Conservation (phyloP, 2,329 filamentous ascomycete genomes). For the Metarhizium anisopliae region DNA sequence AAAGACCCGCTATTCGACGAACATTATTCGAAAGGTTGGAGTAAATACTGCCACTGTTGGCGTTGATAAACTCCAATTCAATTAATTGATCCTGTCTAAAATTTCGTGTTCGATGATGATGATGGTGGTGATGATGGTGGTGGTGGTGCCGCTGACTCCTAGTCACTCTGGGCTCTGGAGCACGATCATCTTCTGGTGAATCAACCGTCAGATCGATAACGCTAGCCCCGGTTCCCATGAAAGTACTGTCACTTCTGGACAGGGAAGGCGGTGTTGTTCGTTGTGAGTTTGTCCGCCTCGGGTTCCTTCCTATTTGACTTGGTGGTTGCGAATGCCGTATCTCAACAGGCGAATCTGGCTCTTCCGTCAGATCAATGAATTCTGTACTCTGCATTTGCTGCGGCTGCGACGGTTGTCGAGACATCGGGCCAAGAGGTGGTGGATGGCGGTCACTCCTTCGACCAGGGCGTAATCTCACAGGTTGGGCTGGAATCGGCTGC, state of each 20-base stretch:
- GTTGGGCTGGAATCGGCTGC: not conserved
- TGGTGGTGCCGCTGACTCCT: conserved; percentile 6
- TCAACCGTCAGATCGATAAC: conserved; percentile 47
- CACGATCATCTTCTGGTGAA: conserved; percentile 25
- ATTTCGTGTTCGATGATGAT: conserved; percentile 3
- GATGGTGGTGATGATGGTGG: conserved; percentile 10
- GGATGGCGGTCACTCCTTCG: not conserved
- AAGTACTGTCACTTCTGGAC: conserved; percentile 35
- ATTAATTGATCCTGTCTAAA: conserved; percentile 14
- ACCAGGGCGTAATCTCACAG: not conserved
- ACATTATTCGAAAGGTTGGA: conserved; percentile 15
- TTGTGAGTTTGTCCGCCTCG: conserved; percentile 32
- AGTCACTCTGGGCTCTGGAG: conserved; percentile 1
- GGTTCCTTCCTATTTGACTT: conserved; percentile 21
- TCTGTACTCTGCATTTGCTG: conserved; percentile 12
- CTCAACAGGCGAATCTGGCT: conserved; percentile 37
- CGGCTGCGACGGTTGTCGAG: not conserved
- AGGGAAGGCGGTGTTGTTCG: conserved; percentile 32
- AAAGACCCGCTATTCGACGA: conserved; percentile 17
- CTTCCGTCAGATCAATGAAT: conserved; percentile 42
- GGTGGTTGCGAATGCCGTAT: conserved; percentile 21
- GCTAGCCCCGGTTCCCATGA: conserved; percentile 22
- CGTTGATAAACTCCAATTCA: conserved; percentile 17
- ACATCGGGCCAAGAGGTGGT: not conserved
- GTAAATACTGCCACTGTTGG: conserved; percentile 8